phyloP scores from a whole-genome alignment of 2,329 filamentous ascomycete species.

The Colletotrichum somersetense region DNA sequence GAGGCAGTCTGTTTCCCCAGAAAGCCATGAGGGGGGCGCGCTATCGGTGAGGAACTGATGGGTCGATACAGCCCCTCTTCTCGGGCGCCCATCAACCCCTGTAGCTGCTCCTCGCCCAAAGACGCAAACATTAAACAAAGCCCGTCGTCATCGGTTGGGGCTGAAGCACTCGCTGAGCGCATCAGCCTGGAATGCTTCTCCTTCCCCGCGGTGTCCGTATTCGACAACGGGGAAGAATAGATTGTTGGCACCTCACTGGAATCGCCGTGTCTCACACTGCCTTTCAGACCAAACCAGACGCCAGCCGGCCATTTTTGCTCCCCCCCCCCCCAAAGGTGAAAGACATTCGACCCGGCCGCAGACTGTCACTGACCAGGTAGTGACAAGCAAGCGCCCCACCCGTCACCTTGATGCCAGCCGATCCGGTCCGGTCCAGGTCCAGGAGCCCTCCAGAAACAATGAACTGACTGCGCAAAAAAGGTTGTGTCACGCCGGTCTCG shows the following conservation, averaged over 20 bases:
- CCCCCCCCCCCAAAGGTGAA: neutral
- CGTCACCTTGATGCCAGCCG: constrained; percentile 21
- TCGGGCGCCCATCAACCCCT: constrained; percentile 8
- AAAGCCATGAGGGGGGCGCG: constrained; percentile 5
- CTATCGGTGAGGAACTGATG: constrained; percentile 33
- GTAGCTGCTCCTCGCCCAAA: constrained; percentile 23
- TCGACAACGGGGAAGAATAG: neutral
- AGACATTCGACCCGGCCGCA: constrained; percentile 4
- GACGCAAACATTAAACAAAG: neutral
- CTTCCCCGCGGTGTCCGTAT: neutral
- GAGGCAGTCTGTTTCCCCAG: constrained; percentile 14
- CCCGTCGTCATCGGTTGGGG: constrained; percentile 33
- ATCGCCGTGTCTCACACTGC: constrained; percentile 20
- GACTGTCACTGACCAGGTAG: neutral
- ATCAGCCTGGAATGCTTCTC: constrained; percentile 10
- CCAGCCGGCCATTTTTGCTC: neutral
- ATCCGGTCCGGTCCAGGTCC: neutral
- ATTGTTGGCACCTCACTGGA: constrained; percentile 3
- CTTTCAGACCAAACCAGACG: neutral
- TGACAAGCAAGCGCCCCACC: constrained; percentile 37
- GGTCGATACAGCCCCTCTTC: constrained; percentile 21
- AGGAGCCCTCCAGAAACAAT: constrained; percentile 9
- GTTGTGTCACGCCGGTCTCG: constrained; percentile 20
- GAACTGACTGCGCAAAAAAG: constrained; percentile 1
- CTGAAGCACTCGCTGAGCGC: constrained; percentile 32